phyloP scores from a whole-genome alignment of 352 stramenopile genomes.

The Phytophthora pinifolia region DNA sequence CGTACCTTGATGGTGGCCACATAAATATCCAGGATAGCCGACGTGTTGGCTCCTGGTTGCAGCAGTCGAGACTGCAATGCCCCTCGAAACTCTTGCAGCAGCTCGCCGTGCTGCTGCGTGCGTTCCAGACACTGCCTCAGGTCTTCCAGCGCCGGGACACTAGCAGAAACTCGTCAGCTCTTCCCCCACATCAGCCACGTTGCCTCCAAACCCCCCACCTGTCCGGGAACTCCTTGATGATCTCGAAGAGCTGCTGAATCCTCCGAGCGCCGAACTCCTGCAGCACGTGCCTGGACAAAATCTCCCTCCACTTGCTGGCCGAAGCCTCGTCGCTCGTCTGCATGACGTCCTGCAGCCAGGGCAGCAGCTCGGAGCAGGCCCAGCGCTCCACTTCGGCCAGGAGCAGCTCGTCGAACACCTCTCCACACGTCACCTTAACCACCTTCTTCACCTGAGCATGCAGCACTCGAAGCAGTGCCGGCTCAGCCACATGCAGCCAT shows the following conservation, averaged over 20 bases:
- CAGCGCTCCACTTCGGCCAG: conserved; percentile 51
- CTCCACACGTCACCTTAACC: conserved; percentile 47
- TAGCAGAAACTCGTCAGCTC: conserved; percentile 14
- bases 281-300: conserved; percentile 51
- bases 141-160: conserved; percentile 68
- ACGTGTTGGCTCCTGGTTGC: conserved; percentile 95
- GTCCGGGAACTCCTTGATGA: conserved; percentile 97
- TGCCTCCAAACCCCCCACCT: conserved; percentile 37
- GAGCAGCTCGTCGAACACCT: conserved; percentile 51
- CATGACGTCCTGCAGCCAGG: conserved; percentile 61
- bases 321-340: conserved; percentile 22
- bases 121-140: conserved; percentile 73
- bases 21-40: conserved; percentile 97
- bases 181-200: neutral
- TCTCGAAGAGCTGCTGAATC: conserved; percentile 96
- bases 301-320: conserved; percentile 41
- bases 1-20: conserved; percentile 94
- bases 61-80: conserved; percentile 88
- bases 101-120: conserved; percentile 82
- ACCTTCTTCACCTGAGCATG: conserved; percentile 57
- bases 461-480: conserved; percentile 49
- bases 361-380: conserved; percentile 51
- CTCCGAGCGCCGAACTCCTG: conserved; percentile 73
- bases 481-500: conserved; percentile 53
- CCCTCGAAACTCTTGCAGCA: conserved; percentile 76